Base-by-base conservation (phyloP, 768 basidiomycete genomes). In the Omphalotus guepiniiformis region DNA sequence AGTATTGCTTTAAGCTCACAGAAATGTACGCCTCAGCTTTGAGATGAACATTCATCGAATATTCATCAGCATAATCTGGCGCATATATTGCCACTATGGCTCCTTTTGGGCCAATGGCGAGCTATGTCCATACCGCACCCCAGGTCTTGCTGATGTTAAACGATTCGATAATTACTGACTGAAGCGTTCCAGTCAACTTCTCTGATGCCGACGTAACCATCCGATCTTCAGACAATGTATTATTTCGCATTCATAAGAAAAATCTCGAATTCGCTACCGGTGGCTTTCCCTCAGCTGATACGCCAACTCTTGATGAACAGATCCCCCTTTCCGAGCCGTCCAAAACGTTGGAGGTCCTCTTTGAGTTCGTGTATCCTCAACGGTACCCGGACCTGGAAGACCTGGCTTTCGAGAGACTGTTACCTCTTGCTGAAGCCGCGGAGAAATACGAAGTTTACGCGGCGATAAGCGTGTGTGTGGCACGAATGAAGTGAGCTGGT, bases 401-500 rank as follows among this genome's bases (percentile, higher is more conserved):
- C 11, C 1, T 30, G 1, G 34, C 25, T 2, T 46, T 47, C 23
- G 35, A 26, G 23, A 26, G 15, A 13, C 22, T 50, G 38, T 13
- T 35, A 13, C 13, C 23, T 16, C 37, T 50, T 6, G 42, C 49
- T 8, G 43, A 50, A 25, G 44, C 50, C 9, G 46, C 39, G 16
- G 50, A 51, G 25, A 51, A 48, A 22, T 51, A 51, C 36, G 35
- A 44, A 19, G 28, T 53, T 35, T 46, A 18, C 42, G 39, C 26
- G 23, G 30, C 47, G n/a, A 51, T 47, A n/a, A 39, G 47, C 15
- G 42, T 36, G 23, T 47, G 44, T 37, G 23, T 32, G 15, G 22
- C 36, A 30, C 49, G 26, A 26, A 51, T 54, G 39, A 15, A 19
- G 47, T 54, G 27, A 12, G 44, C n/a, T n/a, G n/a, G n/a, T n/a